Percentiles rank a stretch among this genome's conserved stretches.
Evolutionary conservation across 2,329 filamentous ascomycete genomes (phyloP).

Genomic region (Rhynchosporium secalis): DNA sequence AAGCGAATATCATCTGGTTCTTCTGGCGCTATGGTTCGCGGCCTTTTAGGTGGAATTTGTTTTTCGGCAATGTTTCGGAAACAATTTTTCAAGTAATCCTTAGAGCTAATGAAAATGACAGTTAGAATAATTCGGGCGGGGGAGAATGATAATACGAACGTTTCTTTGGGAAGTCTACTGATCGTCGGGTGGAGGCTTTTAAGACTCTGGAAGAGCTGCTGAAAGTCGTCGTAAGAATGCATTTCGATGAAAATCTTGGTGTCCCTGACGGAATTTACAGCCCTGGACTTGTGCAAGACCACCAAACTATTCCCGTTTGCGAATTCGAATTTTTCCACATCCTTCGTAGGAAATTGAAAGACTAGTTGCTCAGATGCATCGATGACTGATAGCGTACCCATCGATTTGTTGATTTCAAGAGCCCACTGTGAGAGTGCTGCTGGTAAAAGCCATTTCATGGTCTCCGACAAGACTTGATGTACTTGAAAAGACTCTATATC

Average conservation of each 20-base stretch:
- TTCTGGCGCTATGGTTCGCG: neutral
- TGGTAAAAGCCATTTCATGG: conserved; percentile 7
- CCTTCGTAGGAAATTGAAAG: conserved; percentile 1
- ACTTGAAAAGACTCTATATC: neutral
- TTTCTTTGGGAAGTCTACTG: neutral
- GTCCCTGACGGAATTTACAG: neutral
- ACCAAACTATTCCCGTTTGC: neutral
- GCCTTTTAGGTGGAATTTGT: neutral
- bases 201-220: conserved; percentile 9
- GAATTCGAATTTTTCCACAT: neutral
- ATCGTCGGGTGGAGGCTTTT: neutral
- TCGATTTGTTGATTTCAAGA: neutral
- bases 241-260: conserved; percentile 16
- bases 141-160: neutral
- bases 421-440: neutral
- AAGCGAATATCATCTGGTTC: conserved; percentile 15
- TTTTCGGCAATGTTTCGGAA: conserved; percentile 6
- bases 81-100: conserved; percentile 15
- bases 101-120: neutral
- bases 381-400: neutral
- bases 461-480: conserved; percentile 5
- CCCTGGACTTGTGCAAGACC: conserved; percentile 4
- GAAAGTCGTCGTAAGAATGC: neutral
- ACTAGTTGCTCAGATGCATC: neutral
- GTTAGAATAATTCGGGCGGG: neutral